Evolutionary conservation across 768 basidiomycete species (phyloP).

Genomic region (Tephrocybe rancida): DNA sequence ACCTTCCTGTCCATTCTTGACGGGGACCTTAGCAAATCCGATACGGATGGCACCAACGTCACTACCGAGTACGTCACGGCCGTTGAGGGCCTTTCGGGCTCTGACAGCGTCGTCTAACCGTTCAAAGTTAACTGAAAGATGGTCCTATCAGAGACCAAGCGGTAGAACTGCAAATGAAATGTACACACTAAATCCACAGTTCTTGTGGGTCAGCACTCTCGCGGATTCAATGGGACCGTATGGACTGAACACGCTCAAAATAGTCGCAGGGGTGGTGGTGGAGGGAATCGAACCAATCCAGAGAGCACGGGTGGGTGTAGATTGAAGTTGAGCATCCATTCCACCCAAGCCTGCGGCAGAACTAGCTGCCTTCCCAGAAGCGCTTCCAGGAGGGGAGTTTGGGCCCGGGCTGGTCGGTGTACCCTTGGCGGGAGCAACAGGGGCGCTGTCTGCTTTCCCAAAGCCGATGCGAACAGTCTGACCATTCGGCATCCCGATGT

Average conservation of each 20-base stretch:
- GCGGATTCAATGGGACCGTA: slow-evolving; percentile 98
- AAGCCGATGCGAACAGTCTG: slow-evolving; percentile 98
- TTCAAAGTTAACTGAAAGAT: slow-evolving; percentile 88
- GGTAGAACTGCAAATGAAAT: slow-evolving; percentile 2
- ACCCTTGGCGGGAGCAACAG: slow-evolving; percentile 85
- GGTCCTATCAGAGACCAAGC: slow-evolving; percentile 13
- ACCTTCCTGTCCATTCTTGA: slow-evolving; percentile 79
- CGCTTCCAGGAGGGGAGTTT: slow-evolving; percentile 63
- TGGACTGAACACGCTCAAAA: slow-evolving; percentile 94
- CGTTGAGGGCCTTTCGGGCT: slow-evolving; percentile 94
- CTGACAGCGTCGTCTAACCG: slow-evolving; percentile 95
- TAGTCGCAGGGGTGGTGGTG: slow-evolving; percentile 91
- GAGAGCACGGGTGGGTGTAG: slow-evolving; percentile 90
- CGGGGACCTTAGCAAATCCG: slow-evolving; percentile 95
- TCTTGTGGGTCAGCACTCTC: slow-evolving; percentile 94
- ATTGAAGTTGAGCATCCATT: slow-evolving; percentile 86
- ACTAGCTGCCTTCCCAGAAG: slow-evolving; percentile 45
- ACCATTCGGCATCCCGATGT: slow-evolving; percentile 92
- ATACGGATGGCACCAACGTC: slow-evolving; percentile 97
- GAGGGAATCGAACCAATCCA: slow-evolving; percentile 99
- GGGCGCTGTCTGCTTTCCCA: slow-evolving; percentile 96
- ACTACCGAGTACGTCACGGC: slow-evolving; percentile 92
- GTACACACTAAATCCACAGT: slow-evolving; percentile 83
- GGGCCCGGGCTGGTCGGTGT: slow-evolving; percentile 64
- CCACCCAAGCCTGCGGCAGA: slow-evolving; percentile 59